These are phyloP conservation scores for Coemansia erecta DNA, from an alignment of 192 early-diverging fungal genomes.

Conservation along the genomic window DNA sequence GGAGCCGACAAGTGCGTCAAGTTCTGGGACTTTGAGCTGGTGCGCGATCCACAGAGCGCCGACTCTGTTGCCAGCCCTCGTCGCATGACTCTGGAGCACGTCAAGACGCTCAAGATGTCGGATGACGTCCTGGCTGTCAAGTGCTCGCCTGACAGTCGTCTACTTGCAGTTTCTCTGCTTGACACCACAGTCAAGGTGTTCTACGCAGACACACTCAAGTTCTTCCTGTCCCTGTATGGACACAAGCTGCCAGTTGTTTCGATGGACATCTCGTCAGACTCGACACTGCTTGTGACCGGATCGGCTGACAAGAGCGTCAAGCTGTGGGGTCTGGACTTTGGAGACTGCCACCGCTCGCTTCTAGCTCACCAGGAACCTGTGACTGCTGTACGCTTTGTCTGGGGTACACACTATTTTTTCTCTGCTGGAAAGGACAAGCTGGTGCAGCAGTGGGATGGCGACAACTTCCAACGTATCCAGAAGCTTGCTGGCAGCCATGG, in stretches of 20 bases:
- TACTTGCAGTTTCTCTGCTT: constrained; percentile 88
- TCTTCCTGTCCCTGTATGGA: constrained; percentile 95
- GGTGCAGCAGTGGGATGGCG: constrained; percentile 95
- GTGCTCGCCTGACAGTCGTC: constrained; percentile 78
- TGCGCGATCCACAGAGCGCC: constrained; percentile 47
- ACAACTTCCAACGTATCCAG: constrained; percentile 96
- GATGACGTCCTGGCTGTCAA: constrained; percentile 89
- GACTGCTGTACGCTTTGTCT: constrained; percentile 85
- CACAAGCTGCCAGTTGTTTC: constrained; percentile 96
- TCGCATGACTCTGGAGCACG: constrained; percentile 77
- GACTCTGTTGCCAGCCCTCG: constrained; percentile 41
- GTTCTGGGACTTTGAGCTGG: constrained; percentile 94
- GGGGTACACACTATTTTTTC: constrained; percentile 95
- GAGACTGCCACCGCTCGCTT: constrained; percentile 94
- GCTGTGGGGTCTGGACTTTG: constrained; percentile 99
- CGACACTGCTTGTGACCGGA: constrained; percentile 85
- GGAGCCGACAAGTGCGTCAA: constrained; percentile 94
- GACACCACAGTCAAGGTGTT: constrained; percentile 98
- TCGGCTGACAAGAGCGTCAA: constrained; percentile 98
- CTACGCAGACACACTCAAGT: constrained; percentile 94
- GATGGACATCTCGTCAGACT: constrained; percentile 99
- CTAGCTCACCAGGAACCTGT: constrained; percentile 93
- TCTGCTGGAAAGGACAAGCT: constrained; percentile 86
- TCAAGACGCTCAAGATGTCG: constrained; percentile 89
- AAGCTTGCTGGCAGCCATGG: constrained; percentile 89